Evolutionary conservation across 352 stramenopile species (phyloP), one percentile per base, ranked within the genome.

Genomic region (Phytophthora meadii): DNA sequence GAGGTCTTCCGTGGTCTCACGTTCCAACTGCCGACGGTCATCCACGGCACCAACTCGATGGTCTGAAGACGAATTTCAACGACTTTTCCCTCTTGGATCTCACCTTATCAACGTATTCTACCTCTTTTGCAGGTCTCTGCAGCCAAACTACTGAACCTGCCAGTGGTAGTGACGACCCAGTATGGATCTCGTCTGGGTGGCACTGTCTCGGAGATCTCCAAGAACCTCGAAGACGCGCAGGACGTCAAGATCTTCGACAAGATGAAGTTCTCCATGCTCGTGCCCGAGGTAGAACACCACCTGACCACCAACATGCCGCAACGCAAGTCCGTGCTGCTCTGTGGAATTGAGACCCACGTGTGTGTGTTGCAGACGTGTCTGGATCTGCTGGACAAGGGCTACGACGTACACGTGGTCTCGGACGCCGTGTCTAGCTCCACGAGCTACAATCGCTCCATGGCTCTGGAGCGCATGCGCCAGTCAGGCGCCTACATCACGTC

Each of bases 251-350:
- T 93, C 4, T 99, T 98, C 61, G 93, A 99, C 81, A 99, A 99
- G 87, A 99, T 97, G 72, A 82, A 97, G 54, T 99, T 99, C 77
- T 98, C 91, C 14, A 99, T 99, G 97, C 74, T 98, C 39, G 98
- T 96, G n/a, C 73, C 82, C 24, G 95, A 99, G 60, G 92, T 98
- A 11, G 75, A 87, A 28, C 60, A 72, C 27, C 79, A 98, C 63
- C 60, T 99, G 36, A 57, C 76, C 25, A 57, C 39, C 12, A 68
- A 67, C 37, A 72, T 79, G 52, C 61, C 65, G 17, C 64, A 84
- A 53, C 82, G 81, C 68, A 92, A 79, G 68, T 96, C 89, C 6
- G 86, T 97, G 44, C 83, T 98, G 34, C 76, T 99, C n/a, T 98
- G 98, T 42, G 97, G 97, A 24, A 99, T 99, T 50, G 97, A 99